Base-by-base conservation (phyloP, 2,329 filamentous ascomycete genomes). In the Lecanicillium sp. region DNA sequence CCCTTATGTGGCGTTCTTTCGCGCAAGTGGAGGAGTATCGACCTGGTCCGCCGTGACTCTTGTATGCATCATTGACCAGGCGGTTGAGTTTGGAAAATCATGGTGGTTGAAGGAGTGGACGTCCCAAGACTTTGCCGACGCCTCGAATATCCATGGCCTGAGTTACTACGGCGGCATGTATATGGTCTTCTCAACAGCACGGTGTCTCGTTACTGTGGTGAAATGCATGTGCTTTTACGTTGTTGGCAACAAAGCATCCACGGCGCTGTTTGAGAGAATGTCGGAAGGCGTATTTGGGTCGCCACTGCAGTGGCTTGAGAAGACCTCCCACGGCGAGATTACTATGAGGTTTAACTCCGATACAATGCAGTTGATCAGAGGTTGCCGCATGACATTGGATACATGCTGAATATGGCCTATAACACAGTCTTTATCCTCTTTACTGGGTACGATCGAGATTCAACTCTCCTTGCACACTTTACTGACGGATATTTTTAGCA, bases 1-100 rank as follows among this genome's bases (percentile, higher is more conserved):
- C 22, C 22, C 22, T 7, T 25, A 25, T 25, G 22, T 25, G 22
- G 22, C 22, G 11, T 25, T 7, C 22, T 25, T 25, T 11, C 6
- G 11, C 6, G 22, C 22, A 25, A 11, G 7, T 25, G 76, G 86
- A 3, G 70, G 81, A 40, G 68, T 87, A 1, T 75, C 73, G 28
- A 72, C 82, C 38, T 82, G 81, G 10, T 64, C 62, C 5, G 6
- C 11, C 11, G 22, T 11, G 22, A n/a, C n/a, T 25, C 22, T 25
- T 7, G 22, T 25, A 25, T 25, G 22, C 11, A 25, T 25, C n/a
- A 25, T 25, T 25, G 22, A 11, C 22, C 11, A 25, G 6, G 22
- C 11, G 22, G 11, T 69, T 81, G 5, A 65, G 11, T 25, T 7
- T 11, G 11, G 22, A 6, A 25, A 25, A 11, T 7, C 22, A 6